A percentile compares a stretch with the other conserved stretches of the same genome.
phyloP scores from a whole-genome alignment of 2,329 filamentous ascomycete genomes.

The Diaporthe destruens region DNA sequence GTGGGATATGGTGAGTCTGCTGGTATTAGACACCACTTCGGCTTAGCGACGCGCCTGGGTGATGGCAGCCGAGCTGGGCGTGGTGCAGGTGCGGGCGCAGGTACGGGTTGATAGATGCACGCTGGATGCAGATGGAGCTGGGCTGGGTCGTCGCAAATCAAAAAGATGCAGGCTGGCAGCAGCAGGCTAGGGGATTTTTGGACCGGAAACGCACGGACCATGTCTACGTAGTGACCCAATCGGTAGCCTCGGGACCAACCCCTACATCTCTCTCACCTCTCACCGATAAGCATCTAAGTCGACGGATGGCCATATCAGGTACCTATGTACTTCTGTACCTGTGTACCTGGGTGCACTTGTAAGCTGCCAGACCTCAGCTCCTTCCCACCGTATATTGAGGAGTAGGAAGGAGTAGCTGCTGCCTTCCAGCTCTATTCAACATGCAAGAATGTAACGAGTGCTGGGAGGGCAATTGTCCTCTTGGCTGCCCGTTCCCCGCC shows the following conservation, averaged over 20 bases:
- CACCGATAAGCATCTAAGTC: not conserved
- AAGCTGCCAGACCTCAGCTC: not conserved
- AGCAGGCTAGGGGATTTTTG: constrained; percentile 25
- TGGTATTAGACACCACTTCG: not conserved
- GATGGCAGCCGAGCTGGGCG: constrained; percentile 27
- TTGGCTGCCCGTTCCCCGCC: not conserved
- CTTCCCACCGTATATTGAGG: not conserved
- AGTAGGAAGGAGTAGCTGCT: not conserved
- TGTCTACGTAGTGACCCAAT: not conserved
- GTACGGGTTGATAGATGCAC: not conserved
- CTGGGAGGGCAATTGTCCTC: not conserved
- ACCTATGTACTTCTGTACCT: not conserved
- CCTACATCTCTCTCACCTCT: not conserved
- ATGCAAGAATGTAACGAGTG: not conserved
- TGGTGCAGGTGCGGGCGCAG: constrained; percentile 13
- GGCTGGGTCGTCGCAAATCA: constrained; percentile 31
- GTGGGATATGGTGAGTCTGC: not conserved
- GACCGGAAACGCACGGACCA: constrained; percentile 26
- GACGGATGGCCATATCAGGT: too few relatives aligned
- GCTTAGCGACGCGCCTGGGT: constrained; percentile 24
- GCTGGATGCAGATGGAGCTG: constrained; percentile 18
- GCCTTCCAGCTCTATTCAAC: not conserved
- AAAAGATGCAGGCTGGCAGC: constrained; percentile 24
- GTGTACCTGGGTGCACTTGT: not conserved
- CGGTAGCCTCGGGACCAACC: not conserved